Evolutionary conservation across 768 basidiomycete genomes (phyloP), one percentile per base, ranked within the genome.

Genomic region (Clitopilus hobsonii): DNA sequence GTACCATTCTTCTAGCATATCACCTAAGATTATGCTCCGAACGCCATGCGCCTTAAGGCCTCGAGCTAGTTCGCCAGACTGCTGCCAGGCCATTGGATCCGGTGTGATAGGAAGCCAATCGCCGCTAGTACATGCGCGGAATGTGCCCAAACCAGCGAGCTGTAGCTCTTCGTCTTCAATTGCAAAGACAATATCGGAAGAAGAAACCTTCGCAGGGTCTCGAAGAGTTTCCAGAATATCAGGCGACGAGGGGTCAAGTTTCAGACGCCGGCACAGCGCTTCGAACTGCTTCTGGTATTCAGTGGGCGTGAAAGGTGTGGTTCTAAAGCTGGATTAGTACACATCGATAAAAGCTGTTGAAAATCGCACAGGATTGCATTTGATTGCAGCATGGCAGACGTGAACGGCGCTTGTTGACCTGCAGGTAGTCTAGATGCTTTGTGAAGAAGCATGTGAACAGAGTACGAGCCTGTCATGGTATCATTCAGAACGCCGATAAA

Each of bases 1-100:
- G 65, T 83, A 88, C 88, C 88, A 90, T 65, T 91, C 88, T 60
- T 90, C 86, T 14, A 72, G 75, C 50, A 89, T 74, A 53, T 88
- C 85, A 7, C 89, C 89, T n/a, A 86, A 69, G 50, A 84, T 71
- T 55, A 91, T 71, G 62, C 78, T 81, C 36, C 71, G 76, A 45
- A 89, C 74, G 2, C 89, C 88, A 18, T 80, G 83, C 18, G 72
- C 78, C 45, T 63, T 67, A 11, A 90, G 74, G 1, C 72, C 77
- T 8, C 67, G 67, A 0, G 85, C 84, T 52, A 92, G 74, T 0
- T 69, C 74, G 2, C 88, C 86, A 1, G 75, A 76, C 13, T 78
- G 79, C 61, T 91, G 89, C 78, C 84, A 88, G 32, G 73, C 70
- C 82, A 91, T 86, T 1, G 82, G 76, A 54, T 83, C 82, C 0